Percentiles rank a stretch among this genome's conserved stretches.
Conservation (phyloP, 106 monocot species). For the Allium fistulosum region DNA sequence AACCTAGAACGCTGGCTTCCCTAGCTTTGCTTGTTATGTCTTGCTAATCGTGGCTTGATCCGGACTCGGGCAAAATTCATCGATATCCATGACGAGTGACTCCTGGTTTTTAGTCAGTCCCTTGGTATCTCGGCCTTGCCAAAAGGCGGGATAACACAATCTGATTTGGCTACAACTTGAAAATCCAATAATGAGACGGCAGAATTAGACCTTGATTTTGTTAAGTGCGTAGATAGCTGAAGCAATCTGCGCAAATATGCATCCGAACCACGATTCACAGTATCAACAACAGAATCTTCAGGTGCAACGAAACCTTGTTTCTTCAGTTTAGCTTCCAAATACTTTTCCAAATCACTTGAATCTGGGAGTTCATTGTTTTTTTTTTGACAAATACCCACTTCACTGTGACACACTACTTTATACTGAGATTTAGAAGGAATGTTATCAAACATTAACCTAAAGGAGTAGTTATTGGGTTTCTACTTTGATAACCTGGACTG, state of each 20-base stretch:
- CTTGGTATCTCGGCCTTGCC: too few relatives aligned
- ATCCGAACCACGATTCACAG: slow-evolving; percentile 56
- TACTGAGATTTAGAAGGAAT: slow-evolving; percentile 11
- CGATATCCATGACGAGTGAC: too few relatives aligned
- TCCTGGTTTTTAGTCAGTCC: too few relatives aligned
- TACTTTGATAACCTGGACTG: slow-evolving; percentile 82
- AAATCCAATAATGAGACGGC: slow-evolving; percentile 38
- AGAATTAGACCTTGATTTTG: slow-evolving; percentile 35
- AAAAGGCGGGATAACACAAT: too few relatives aligned
- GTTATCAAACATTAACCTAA: slow-evolving; percentile 19
- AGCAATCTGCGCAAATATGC: slow-evolving; percentile 59
- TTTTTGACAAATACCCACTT: slow-evolving; percentile 20
- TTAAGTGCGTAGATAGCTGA: slow-evolving; percentile 57
- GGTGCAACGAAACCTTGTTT: slow-evolving; percentile 37
- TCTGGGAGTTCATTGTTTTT: slow-evolving; percentile 42
- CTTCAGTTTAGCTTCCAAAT: slow-evolving; percentile 40
- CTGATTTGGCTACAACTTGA: slow-evolving; percentile 50
- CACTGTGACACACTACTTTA: slow-evolving; percentile 6
- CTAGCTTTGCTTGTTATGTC: too few relatives aligned
- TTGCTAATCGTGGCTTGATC: too few relatives aligned
- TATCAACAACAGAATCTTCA: slow-evolving; percentile 33
- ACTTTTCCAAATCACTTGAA: slow-evolving; percentile 27
- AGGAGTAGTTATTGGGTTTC: slow-evolving; percentile 76
- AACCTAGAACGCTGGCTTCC: too few relatives aligned
- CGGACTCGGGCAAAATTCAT: too few relatives aligned